Conservation (phyloP, 1,139 yeast genomes). For the Blastobotrys ciferrii region DNA sequence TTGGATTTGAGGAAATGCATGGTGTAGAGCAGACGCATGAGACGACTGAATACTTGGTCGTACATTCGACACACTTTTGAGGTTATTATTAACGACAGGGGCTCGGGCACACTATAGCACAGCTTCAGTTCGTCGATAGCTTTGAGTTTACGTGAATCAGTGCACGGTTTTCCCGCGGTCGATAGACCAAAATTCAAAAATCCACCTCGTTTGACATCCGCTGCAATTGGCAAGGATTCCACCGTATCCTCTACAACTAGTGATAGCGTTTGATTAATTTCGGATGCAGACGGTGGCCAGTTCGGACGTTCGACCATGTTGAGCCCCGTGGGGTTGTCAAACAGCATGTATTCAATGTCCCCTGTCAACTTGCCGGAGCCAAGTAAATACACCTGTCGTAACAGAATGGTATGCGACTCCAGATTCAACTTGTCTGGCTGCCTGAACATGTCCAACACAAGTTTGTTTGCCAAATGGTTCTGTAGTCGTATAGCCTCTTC, state of each 20-base stretch:
- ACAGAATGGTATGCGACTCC: slow-evolving; percentile 17
- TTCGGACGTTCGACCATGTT: slow-evolving; percentile 3
- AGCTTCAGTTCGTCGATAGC: slow-evolving; percentile 19
- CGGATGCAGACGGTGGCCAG: slow-evolving; percentile 25
- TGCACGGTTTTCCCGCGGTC: not conserved
- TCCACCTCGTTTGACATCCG: slow-evolving; percentile 13
- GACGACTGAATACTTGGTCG: slow-evolving; percentile 20
- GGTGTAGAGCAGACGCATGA: slow-evolving; percentile 20
- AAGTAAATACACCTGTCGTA: slow-evolving; percentile 21
- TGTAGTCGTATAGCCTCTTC: slow-evolving; percentile 17
- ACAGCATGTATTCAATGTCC: slow-evolving; percentile 22
- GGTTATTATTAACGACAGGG: slow-evolving; percentile 22
- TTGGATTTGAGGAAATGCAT: slow-evolving; percentile 17
- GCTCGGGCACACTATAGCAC: slow-evolving; percentile 24
- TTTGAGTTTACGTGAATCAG: slow-evolving; percentile 6
- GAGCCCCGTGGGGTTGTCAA: slow-evolving; percentile 17
- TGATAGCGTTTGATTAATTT: slow-evolving; percentile 21
- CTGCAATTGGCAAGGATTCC: slow-evolving; percentile 6
- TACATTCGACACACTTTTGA: slow-evolving; percentile 12
- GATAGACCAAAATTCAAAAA: slow-evolving; percentile 23
- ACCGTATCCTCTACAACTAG: slow-evolving; percentile 20
- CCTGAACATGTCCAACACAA: slow-evolving; percentile 20
- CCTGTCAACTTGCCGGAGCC: slow-evolving; percentile 22
- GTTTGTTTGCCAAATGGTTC: slow-evolving; percentile 21
- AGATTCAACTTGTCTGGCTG: slow-evolving; percentile 14